Conservation (phyloP, 169 alveolate genomes). For the Plasmodium reichenowi region DNA sequence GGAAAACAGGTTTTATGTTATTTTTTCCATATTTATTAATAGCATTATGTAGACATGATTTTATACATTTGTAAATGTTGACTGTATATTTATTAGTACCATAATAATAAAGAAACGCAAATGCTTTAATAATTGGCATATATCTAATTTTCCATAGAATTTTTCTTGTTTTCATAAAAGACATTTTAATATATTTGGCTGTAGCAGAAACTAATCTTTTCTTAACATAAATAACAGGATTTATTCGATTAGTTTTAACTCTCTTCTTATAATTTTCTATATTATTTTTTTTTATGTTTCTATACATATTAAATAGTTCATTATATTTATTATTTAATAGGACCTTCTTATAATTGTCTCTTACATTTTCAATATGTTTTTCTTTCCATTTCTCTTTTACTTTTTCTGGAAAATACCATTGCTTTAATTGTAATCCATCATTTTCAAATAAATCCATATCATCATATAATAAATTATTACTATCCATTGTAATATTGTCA, state of each 20-base stretch:
- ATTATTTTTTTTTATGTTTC: constrained; percentile 66
- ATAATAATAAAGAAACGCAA: constrained; percentile 69
- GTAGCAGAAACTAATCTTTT: constrained; percentile 74
- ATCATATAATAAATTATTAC: background rate
- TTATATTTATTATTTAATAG: constrained; percentile 70
- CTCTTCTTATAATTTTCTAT: constrained; percentile 54
- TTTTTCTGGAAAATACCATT: constrained; percentile 53
- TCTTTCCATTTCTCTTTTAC: constrained; percentile 53
- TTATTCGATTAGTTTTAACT: constrained; percentile 74
- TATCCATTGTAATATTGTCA: background rate
- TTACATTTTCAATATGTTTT: constrained; percentile 71
- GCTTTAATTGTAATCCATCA: constrained; percentile 68
- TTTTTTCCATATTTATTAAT: constrained; percentile 66
- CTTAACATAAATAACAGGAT: constrained; percentile 65
- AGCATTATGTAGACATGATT: constrained; percentile 66
- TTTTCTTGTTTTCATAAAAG: constrained; percentile 57
- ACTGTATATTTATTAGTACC: constrained; percentile 74
- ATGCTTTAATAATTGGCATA: constrained; percentile 65
- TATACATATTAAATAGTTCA: constrained; percentile 61
- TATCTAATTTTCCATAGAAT: constrained; percentile 75
- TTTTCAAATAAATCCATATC: constrained; percentile 33
- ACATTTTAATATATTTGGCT: constrained; percentile 67
- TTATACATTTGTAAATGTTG: constrained; percentile 64
- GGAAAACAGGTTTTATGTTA: constrained; percentile 71
- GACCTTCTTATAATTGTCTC: constrained; percentile 44